phyloP scores from a whole-genome alignment of 257 asterid genomes.

The Solanum chaucha region DNA sequence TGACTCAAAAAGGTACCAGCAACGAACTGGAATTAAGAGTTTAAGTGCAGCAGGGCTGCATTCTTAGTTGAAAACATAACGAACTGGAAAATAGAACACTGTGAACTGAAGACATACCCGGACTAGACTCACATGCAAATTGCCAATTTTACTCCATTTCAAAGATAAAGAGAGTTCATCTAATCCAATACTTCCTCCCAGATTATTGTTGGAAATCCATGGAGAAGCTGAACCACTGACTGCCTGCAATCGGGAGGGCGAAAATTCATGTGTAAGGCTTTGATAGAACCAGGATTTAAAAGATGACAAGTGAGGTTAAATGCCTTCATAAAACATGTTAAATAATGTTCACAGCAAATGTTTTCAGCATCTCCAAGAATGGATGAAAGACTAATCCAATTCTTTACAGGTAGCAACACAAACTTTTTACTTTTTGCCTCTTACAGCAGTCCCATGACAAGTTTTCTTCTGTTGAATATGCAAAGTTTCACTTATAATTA shows the following conservation, averaged over 20 bases:
- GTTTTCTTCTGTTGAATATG: neutral
- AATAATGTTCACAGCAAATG: neutral
- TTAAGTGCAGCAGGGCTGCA: neutral
- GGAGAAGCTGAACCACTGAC: constrained; percentile 52
- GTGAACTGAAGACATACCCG: constrained; percentile 38
- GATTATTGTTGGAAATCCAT: constrained; percentile 39
- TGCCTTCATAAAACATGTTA: neutral
- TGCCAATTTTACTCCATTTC: constrained; percentile 81
- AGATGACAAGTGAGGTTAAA: neutral
- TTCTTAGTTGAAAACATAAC: neutral
- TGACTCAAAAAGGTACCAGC: neutral
- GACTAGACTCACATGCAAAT: constrained; percentile 62
- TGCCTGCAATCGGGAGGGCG: constrained; percentile 37
- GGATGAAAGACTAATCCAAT: neutral
- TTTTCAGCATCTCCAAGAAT: neutral
- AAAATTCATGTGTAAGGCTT: neutral
- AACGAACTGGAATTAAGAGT: neutral
- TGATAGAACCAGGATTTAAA: neutral
- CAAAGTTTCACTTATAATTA: neutral
- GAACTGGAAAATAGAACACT: neutral
- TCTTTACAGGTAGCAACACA: neutral
- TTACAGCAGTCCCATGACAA: neutral
- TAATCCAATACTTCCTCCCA: constrained; percentile 50
- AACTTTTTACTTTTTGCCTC: neutral
- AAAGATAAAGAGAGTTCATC: constrained; percentile 54